A percentile compares a stretch with the other conserved stretches of the same genome.
phyloP scores from a whole-genome alignment of 2,329 filamentous ascomycete species.

The Helminthosporium solani region DNA sequence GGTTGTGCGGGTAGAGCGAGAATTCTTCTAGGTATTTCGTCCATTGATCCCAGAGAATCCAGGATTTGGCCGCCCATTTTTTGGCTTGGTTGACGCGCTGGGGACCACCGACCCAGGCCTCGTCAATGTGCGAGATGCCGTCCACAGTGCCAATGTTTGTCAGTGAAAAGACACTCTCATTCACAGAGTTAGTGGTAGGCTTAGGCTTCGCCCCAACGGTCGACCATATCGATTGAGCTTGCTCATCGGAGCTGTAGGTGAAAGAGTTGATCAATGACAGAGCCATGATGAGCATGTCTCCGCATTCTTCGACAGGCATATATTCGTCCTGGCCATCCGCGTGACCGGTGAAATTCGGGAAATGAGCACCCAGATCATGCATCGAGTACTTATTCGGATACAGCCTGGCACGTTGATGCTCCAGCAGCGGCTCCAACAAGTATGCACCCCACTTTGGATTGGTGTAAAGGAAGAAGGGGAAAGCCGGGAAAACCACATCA shows the following conservation, averaged over 20 bases:
- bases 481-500: slow-evolving; percentile 83
- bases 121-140: slow-evolving; percentile 61
- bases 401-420: slow-evolving; percentile 73
- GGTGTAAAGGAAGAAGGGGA: slow-evolving; percentile 84
- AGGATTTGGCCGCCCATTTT: slow-evolving; percentile 69
- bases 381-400: slow-evolving; percentile 82
- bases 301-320: slow-evolving; percentile 77
- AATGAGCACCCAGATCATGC: slow-evolving; percentile 72
- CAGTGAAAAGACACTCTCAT: slow-evolving; percentile 49
- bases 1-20: slow-evolving; percentile 70
- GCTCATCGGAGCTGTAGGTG: slow-evolving; percentile 59
- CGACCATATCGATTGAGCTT: slow-evolving; percentile 61
- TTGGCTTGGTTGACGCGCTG: slow-evolving; percentile 59
- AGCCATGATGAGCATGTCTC: slow-evolving; percentile 82
- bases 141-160: slow-evolving; percentile 50
- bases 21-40: slow-evolving; percentile 75
- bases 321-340: slow-evolving; percentile 69
- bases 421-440: slow-evolving; percentile 74
- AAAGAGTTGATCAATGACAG: slow-evolving; percentile 75
- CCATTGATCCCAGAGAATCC: slow-evolving; percentile 74
- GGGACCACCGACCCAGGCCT: slow-evolving; percentile 57
- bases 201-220: slow-evolving; percentile 39
- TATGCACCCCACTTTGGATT: slow-evolving; percentile 80
- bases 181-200: slow-evolving; percentile 12
- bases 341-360: slow-evolving; percentile 76